Percentiles rank a stretch among this genome's conserved stretches.
Conservation (phyloP, 179 eudicot genomes). For the Silene noctiflora region DNA sequence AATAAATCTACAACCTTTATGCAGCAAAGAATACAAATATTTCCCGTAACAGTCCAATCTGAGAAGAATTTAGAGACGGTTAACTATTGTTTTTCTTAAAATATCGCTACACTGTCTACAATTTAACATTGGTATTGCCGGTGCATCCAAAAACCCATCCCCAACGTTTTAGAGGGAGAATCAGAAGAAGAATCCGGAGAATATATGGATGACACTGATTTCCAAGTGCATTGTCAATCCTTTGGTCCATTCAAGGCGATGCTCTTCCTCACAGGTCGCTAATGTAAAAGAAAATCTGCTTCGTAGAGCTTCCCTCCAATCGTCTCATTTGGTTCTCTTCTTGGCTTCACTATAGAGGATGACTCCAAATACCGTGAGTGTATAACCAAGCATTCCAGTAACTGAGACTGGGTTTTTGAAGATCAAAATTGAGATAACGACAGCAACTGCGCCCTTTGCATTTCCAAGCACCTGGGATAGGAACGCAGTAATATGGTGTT, state of each 20-base stretch:
- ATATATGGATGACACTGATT: slow-evolving; percentile 6
- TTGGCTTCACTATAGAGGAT: slow-evolving; percentile 74
- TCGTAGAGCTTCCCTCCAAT: slow-evolving; percentile 3
- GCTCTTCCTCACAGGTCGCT: slow-evolving; percentile 19
- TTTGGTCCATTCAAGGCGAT: slow-evolving; percentile 19
- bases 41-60: slow-evolving; percentile 21
- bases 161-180: slow-evolving; percentile 20
- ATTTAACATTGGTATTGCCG: slow-evolving; percentile 16
- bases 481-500: background rate
- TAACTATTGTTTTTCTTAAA: slow-evolving; percentile 19
- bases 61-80: slow-evolving; percentile 23
- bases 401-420: slow-evolving; percentile 69
- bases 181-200: slow-evolving; percentile 18
- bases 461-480: slow-evolving; percentile 67
- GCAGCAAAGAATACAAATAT: slow-evolving; percentile 26
- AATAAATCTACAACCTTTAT: background rate
- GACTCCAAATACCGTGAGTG: slow-evolving; percentile 70
- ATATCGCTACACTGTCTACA: background rate
- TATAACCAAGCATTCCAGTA: slow-evolving; percentile 77
- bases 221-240: slow-evolving; percentile 15
- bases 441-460: slow-evolving; percentile 78
- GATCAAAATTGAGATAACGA: slow-evolving; percentile 70
- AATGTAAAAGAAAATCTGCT: slow-evolving; percentile 9
- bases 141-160: slow-evolving; percentile 25
- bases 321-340: slow-evolving; percentile 51